Evolutionary conservation across 75 land plant genomes (phyloP), one percentile per base, ranked within the genome.

Genomic region (Gnetum montanum): DNA sequence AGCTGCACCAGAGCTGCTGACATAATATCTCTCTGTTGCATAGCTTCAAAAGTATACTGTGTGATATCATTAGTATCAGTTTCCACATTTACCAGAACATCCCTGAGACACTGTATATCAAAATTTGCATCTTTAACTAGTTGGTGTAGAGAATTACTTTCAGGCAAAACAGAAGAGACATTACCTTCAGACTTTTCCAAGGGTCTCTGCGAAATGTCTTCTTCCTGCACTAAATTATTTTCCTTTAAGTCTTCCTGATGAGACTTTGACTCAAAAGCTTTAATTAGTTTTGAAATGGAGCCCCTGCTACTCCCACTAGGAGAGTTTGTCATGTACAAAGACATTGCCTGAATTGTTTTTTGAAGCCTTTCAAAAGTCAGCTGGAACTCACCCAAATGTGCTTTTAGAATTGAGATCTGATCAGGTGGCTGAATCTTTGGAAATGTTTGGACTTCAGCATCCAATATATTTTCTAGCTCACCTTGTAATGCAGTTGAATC

Each of bases 241-340:
- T n/a, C n/a, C n/a, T n/a, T 8, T 8, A 31, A 61, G 43, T 70
- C 78, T 56, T 72, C 77, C 31, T n/a, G 16, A 25, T 54, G 57
- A 2, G 26, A 45, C 48, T 84, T 79, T 46, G 74, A 47, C 72
- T 84, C 88, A 70, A 79, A 84, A 44, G 88, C 83, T 53, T 71
- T 79, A 55, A 84, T 84, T 20, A 84, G 47, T 70, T 80, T 80
- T 27, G 83, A 79, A 11, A 45, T 10, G 67, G 47, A 24, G 0
- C 23, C 59, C 52, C 65, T 67, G 38, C 62, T 47, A 60, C 19
- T 36, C 23, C 58, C 56, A 38, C 59, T 49, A 54, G 59, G 54
- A 7, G 63, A 54, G 11, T 67, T 54, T 0, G 20, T 20, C 18
- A 64, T 58, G 36, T 77, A 46, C 22, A 60, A 51, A 26, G 64